phyloP scores from a whole-genome alignment of 139 green algal species.

The Haematococcus lacustris region DNA sequence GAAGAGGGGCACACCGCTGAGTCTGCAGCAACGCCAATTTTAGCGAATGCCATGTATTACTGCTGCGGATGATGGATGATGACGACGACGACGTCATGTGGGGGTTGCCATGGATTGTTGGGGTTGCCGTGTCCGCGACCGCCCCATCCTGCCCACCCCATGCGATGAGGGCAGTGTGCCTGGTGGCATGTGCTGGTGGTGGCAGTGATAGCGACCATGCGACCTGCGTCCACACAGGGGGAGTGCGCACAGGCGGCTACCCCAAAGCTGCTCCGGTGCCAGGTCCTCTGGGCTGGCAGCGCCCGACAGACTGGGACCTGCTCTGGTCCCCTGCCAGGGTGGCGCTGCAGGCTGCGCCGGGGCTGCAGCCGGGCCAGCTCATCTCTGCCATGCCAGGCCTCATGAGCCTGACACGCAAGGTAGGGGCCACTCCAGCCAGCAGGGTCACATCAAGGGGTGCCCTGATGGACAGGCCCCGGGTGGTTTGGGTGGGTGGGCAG shows the following conservation, averaged over 20 bases:
- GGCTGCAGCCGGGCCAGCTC: slow-evolving; percentile 43
- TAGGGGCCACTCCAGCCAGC: neutral
- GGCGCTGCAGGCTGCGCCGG: slow-evolving; percentile 25
- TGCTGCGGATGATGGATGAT: too few species aligned
- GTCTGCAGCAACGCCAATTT: too few species aligned
- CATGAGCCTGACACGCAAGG: slow-evolving; percentile 50
- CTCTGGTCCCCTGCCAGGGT: slow-evolving; percentile 48
- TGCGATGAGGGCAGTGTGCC: too few species aligned
- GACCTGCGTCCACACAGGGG: slow-evolving; percentile 19
- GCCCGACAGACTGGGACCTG: slow-evolving; percentile 49
- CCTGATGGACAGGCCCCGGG: too few species aligned
- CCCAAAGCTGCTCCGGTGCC: slow-evolving; percentile 41
- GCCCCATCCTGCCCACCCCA: too few species aligned
- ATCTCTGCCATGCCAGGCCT: slow-evolving; percentile 38
- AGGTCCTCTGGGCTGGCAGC: slow-evolving; percentile 41
- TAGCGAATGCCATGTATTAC: too few species aligned
- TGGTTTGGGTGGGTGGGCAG: too few species aligned
- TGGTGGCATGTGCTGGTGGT: neutral
- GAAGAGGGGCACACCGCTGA: too few species aligned
- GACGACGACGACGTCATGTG: too few species aligned
- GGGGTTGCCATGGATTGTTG: too few species aligned
- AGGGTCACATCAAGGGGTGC: too few species aligned
- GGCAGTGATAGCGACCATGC: neutral
- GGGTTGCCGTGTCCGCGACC: too few species aligned
- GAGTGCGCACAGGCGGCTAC: slow-evolving; percentile 50